Conservation (phyloP, 768 basidiomycete species). For the Amanita inopinata region DNA sequence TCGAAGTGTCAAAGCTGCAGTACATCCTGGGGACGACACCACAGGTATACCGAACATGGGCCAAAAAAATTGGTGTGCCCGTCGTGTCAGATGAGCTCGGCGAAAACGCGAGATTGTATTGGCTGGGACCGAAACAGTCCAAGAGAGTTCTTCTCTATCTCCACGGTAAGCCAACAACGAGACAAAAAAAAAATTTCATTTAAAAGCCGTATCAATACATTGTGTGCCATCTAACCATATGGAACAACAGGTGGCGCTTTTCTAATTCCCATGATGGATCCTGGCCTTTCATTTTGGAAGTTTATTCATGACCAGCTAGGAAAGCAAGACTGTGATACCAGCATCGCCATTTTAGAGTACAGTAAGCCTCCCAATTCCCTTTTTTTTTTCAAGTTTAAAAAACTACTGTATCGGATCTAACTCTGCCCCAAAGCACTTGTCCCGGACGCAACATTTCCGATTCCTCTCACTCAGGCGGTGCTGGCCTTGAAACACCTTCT, state of each 20-base stretch:
- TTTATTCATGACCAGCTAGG: conserved; percentile 19
- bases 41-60: conserved; percentile 15
- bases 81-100: conserved; percentile 19
- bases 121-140: conserved; percentile 22
- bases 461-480: conserved; percentile 22
- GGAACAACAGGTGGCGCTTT: conserved; percentile 22
- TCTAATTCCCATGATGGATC: conserved; percentile 16
- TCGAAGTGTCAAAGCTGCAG: conserved; percentile 17
- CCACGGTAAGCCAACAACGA: conserved; percentile 17
- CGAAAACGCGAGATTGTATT: conserved; percentile 19
- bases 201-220: background rate
- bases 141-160: conserved; percentile 24
- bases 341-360: conserved; percentile 23
- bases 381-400: too few relatives aligned
- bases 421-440: conserved; percentile 1
- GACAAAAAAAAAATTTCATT: background rate
- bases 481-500: conserved; percentile 23
- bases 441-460: conserved; percentile 26
- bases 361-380: conserved; percentile 16
- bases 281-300: conserved; percentile 19
- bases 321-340: conserved; percentile 16
- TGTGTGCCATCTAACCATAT: background rate
- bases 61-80: conserved; percentile 13
- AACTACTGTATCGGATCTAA: too few relatives aligned
- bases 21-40: conserved; percentile 14